Conservation (phyloP, 768 basidiomycete species). For the Russula emetica region DNA sequence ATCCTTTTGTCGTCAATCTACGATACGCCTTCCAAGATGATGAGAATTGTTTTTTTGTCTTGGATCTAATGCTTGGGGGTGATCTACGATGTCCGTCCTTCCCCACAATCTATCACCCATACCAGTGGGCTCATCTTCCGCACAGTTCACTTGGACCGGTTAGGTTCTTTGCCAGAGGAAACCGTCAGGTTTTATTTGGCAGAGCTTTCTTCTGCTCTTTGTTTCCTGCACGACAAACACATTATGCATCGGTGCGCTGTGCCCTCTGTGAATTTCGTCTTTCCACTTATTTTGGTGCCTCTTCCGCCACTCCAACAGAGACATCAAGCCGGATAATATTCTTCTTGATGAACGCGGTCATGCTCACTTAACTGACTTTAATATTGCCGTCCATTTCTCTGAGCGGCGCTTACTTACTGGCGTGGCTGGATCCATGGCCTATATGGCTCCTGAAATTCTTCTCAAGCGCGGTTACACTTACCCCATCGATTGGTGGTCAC, state of each 20-base stretch:
- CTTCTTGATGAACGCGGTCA: constrained; percentile 93
- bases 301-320: constrained; percentile 44
- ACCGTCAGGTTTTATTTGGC: constrained; percentile 86
- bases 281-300: constrained; percentile 18
- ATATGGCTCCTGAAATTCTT: constrained; percentile 95
- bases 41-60: constrained; percentile 96
- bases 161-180: constrained; percentile 70
- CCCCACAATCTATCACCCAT: constrained; percentile 3
- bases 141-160: constrained; percentile 82
- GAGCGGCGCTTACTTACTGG: constrained; percentile 81
- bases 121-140: constrained; percentile 15
- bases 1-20: constrained; percentile 91
- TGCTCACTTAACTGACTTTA: constrained; percentile 96
- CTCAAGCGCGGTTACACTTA: constrained; percentile 92
- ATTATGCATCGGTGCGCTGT: constrained; percentile 89
- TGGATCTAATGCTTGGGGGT: constrained; percentile 96
- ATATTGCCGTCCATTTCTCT: constrained; percentile 95
- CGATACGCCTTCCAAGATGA: constrained; percentile 98
- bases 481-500: constrained; percentile 95
- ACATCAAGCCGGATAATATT: constrained; percentile 97
- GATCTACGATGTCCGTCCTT: constrained; percentile 78
- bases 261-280: constrained; percentile 32
- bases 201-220: constrained; percentile 80
- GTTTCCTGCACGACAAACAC: constrained; percentile 85
- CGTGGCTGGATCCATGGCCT: constrained; percentile 97